Percentiles rank a stretch among this genome's conserved stretches.
Evolutionary conservation across 495 filamentous ascomycete species (phyloP).

Genomic region (Neurospora intermedia): DNA sequence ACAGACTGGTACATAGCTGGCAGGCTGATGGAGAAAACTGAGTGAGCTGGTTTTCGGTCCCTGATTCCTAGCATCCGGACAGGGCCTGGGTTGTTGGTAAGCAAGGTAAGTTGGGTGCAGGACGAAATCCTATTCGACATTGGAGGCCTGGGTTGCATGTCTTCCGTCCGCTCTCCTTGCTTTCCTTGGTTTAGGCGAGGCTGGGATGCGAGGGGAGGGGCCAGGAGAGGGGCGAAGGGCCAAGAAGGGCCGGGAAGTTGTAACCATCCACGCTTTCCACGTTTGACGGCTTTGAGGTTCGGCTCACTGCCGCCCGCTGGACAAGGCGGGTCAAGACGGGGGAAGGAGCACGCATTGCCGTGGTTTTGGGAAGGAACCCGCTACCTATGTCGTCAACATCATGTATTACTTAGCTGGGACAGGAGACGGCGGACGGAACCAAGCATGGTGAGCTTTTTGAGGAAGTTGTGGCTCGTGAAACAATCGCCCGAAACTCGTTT

Average conservation of each 20-base stretch:
- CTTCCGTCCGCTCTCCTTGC: not conserved
- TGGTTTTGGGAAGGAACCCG: not conserved
- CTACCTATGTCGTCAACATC: not conserved
- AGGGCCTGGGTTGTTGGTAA: not conserved
- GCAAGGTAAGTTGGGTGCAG: not conserved
- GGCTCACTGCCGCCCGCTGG: not conserved
- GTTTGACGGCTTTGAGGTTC: not conserved
- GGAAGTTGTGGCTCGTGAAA: not conserved
- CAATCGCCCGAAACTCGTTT: not conserved
- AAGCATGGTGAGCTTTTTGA: not conserved
- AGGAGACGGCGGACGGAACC: not conserved
- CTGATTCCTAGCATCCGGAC: not conserved
- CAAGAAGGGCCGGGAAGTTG: not conserved
- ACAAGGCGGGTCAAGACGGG: not conserved
- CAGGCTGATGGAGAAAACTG: not conserved
- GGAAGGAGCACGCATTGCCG: not conserved
- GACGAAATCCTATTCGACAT: not conserved
- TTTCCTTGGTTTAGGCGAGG: not conserved
- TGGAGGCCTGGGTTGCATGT: not conserved
- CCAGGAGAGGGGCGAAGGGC: not conserved
- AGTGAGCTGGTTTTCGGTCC: not conserved
- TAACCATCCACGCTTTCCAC: not conserved
- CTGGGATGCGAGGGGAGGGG: not conserved
- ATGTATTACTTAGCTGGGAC: not conserved
- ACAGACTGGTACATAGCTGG: not conserved